Conservation (phyloP, 768 basidiomycete species). For the Coprinopsis sp. region DNA sequence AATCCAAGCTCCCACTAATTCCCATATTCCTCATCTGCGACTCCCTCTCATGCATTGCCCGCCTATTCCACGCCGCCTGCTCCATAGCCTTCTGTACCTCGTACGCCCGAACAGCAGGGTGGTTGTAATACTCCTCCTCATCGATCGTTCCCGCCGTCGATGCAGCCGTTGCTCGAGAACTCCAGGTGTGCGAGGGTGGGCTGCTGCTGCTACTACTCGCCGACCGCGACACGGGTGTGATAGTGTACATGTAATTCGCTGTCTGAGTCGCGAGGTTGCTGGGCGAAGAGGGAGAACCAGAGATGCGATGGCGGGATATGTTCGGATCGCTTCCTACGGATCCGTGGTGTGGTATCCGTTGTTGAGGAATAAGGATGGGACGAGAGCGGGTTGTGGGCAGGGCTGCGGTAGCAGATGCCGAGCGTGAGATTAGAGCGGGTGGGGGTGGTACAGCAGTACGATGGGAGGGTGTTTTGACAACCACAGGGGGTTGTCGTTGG, state of each 20-base stretch:
- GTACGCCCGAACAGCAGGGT: conserved; percentile 9
- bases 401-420: not conserved
- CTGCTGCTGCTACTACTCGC: not conserved
- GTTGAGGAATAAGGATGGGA: not conserved
- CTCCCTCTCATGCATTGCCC: not conserved
- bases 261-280: not conserved
- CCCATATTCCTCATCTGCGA: too few species aligned
- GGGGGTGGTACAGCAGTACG: conserved; percentile 4
- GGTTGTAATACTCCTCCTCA: conserved; percentile 10
- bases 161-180: too few species aligned
- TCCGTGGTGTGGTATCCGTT: not conserved
- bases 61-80: conserved; percentile 9
- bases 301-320: not conserved
- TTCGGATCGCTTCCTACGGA: not conserved
- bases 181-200: too few species aligned
- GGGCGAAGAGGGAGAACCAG: too few species aligned
- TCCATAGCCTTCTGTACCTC: conserved; percentile 10
- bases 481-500: conserved; percentile 5
- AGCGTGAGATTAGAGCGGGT: conserved; percentile 5
- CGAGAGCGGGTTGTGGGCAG: not conserved
- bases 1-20: too few species aligned
- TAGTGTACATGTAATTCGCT: not conserved
- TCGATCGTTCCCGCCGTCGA: not conserved
- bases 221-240: not conserved
- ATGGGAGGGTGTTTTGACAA: conserved; percentile 5